A percentile compares a stretch with the other conserved stretches of the same genome.
Conservation (phyloP, 805 yeast genomes). For the Hemisphaericaspora nanyangensis region DNA sequence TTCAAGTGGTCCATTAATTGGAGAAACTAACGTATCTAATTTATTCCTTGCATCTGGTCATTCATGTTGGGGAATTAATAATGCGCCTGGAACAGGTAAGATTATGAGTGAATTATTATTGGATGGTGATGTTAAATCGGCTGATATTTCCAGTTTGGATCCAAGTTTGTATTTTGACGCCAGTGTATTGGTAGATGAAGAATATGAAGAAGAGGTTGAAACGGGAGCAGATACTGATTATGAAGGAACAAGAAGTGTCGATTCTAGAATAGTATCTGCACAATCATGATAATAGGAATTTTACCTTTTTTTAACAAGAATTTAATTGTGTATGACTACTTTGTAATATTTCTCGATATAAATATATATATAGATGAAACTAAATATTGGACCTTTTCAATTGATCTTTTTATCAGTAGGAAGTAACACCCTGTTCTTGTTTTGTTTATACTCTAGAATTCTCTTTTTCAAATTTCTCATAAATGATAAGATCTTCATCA, state of each 20-base stretch:
- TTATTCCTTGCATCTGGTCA: conserved; percentile 87
- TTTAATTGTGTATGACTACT: too few relatives aligned
- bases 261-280: not conserved
- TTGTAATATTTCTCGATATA: too few relatives aligned
- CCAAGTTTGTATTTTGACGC: conserved; percentile 89
- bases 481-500: conserved; percentile 6
- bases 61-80: conserved; percentile 98
- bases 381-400: too few relatives aligned
- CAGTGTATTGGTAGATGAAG: conserved; percentile 31
- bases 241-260: not conserved
- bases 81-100: conserved; percentile 96
- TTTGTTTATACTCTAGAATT: conserved; percentile 2
- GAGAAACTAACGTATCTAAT: conserved; percentile 83
- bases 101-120: conserved; percentile 80
- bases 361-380: too few relatives aligned
- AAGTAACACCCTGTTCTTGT: not conserved
- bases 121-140: conserved; percentile 76
- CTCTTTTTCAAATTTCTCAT: conserved; percentile 2
- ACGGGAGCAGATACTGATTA: conserved; percentile 2
- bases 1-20: conserved; percentile 88
- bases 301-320: too few relatives aligned
- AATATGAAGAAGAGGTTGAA: conserved; percentile 8
- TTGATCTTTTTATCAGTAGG: not conserved
- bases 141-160: conserved; percentile 77
- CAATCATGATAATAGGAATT: not conserved